Base-by-base conservation (phyloP, 768 basidiomycete genomes). In the Leucocoprinus birnbaumii region DNA sequence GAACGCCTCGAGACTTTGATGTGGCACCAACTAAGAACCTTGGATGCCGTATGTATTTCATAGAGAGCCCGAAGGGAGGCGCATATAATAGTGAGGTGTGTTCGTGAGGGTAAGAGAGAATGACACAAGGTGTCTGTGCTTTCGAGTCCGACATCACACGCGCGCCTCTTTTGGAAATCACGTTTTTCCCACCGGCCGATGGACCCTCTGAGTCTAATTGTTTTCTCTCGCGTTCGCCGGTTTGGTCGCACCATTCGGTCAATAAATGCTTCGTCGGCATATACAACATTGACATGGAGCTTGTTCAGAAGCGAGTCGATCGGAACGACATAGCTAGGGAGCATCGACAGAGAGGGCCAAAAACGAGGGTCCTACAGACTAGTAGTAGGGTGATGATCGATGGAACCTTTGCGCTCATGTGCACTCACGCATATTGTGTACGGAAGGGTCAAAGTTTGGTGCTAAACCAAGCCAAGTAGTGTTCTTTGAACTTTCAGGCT, bases 1-100 rank as follows among this genome's bases (percentile, higher is more conserved):
- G 31, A 31, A 31, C 27, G 27, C 18, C 18, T 21, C 47, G 27
- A 34, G 18, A 26, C 47, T 21, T 48, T 5, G 46, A 47, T 47
- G 34, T 6, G 47, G 4, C 18, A 13, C 14, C 13, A 9, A 13
- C 31, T 11, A 31, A n/a, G n/a, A n/a, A 18, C 46, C 46, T 26
- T 31, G 31, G 47, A 48, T 48, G 47, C 47, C 26, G 19, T 48
- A 48, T 21, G 47, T 14, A 18, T 48, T 48, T 48, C 47, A 48
- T 48, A 22, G 18, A 14, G 31, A 31, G 31, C n/a, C n/a, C n/a
- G 11, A 31, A 31, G 31, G 31, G 31, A n/a, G n/a, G n/a, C n/a
- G n/a, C n/a, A n/a, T n/a, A n/a, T n/a, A n/a, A n/a, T n/a, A n/a
- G n/a, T n/a, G n/a, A n/a, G n/a, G n/a, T n/a, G n/a, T n/a, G n/a